Evolutionary conservation across 1,139 yeast genomes (phyloP).

Genomic region (Schwanniomyces etchellsii): DNA sequence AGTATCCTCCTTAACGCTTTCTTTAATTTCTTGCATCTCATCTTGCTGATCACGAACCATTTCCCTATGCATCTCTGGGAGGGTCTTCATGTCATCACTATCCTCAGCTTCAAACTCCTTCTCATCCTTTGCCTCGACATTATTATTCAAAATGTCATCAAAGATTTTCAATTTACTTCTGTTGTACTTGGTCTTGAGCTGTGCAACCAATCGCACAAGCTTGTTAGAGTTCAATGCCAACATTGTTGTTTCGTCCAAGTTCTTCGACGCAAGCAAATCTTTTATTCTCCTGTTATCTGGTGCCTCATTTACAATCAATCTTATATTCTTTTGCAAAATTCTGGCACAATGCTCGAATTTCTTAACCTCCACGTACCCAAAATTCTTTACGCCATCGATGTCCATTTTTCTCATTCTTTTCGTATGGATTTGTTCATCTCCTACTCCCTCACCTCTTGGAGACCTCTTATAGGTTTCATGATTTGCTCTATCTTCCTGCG

Average conservation of each 20-base stretch:
- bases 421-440: background rate
- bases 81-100: background rate
- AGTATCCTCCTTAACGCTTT: background rate
- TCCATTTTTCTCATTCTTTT: slow-evolving; percentile 3
- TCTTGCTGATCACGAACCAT: background rate
- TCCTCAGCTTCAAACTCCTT: background rate
- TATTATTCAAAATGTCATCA: slow-evolving; percentile 35
- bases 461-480: background rate
- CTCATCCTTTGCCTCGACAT: slow-evolving; percentile 6
- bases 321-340: slow-evolving; percentile 46
- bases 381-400: slow-evolving; percentile 8
- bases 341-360: slow-evolving; percentile 38
- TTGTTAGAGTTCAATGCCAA: slow-evolving; percentile 49
- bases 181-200: slow-evolving; percentile 49
- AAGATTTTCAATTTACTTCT: slow-evolving; percentile 43
- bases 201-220: slow-evolving; percentile 54
- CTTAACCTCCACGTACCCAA: slow-evolving; percentile 35
- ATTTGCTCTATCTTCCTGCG: slow-evolving; percentile 2
- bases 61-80: background rate
- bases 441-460: background rate
- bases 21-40: background rate
- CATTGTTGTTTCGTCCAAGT: slow-evolving; percentile 30
- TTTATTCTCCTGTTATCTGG: slow-evolving; percentile 44
- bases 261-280: slow-evolving; percentile 15
- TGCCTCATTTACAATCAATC: slow-evolving; percentile 46